Evolutionary conservation across 345 rosid genomes (phyloP), one percentile per base, ranked within the genome.

Genomic region (Syzygium aqueum): DNA sequence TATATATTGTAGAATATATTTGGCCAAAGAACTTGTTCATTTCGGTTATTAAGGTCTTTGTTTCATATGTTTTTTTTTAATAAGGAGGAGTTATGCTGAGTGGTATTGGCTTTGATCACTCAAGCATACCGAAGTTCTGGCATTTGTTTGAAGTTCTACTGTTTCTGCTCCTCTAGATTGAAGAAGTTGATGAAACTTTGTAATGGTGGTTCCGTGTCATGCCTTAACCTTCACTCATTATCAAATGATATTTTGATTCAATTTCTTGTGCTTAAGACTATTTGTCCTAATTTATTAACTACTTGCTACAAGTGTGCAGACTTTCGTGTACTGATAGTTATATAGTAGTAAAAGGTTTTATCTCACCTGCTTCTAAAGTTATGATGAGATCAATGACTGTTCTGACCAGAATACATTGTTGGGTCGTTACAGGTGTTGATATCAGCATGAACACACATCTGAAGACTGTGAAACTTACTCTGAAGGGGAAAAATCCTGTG

Each of bases 381-480:
- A 73, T 37, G 49, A 37, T 37, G 49, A 37, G 49, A 37, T 37
- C 27, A 7, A 73, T 17, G 80, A 37, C 82, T 49, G 87, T 17
- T 51, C 87, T 85, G 27, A 86, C 84, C 51, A 17, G 80, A 40
- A 16, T 16, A 27, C 27, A 27, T 33, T 51, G 52, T 21, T 37
- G n/a, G 33, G 28, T 77, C 19, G 27, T 90, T 84, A 82, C 85
- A 98, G 98, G 99, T 89, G 99, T 98, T 88, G 99, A 98, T 91
- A 93, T 96, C 89, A 98, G 99, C 86, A 96, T 98, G 99, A 96
- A 98, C 56, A 98, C 99, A 21, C 99, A 96, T 93, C 91, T 98
- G 92, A 98, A 96, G 92, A 94, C 96, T 1, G 99, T 98, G 89
- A 96, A 98, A 89, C 94, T 98, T 80, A 96, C 93, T 6, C 88